Conservation (phyloP, 2,329 filamentous ascomycete genomes). For the Exophiala sp. region DNA sequence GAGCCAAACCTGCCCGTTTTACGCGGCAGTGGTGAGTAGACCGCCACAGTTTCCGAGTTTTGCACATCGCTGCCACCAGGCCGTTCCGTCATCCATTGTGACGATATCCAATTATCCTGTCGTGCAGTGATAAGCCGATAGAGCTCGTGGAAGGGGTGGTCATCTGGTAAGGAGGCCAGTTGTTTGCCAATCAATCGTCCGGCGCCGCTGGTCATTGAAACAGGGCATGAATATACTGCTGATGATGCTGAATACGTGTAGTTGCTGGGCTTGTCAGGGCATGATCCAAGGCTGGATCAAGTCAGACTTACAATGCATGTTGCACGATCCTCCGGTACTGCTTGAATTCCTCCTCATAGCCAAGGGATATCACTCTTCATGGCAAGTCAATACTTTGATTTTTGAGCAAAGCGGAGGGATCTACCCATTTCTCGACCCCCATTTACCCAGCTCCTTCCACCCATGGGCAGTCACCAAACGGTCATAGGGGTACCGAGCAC, state of each 20-base stretch:
- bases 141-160: constrained; percentile 26
- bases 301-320: constrained; percentile 29
- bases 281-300: background rate
- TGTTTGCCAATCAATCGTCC: constrained; percentile 26
- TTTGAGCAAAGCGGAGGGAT: background rate
- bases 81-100: constrained; percentile 39
- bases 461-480: constrained; percentile 28
- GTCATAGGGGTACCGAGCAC: constrained; percentile 26
- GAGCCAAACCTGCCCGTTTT: constrained; percentile 32
- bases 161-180: constrained; percentile 15
- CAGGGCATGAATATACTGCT: constrained; percentile 29
- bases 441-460: constrained; percentile 35
- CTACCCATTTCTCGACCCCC: constrained; percentile 34
- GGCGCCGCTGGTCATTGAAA: constrained; percentile 32
- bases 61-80: constrained; percentile 36
- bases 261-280: constrained; percentile 23
- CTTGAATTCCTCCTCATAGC: constrained; percentile 30
- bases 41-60: constrained; percentile 34
- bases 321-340: constrained; percentile 29
- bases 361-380: constrained; percentile 28
- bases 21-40: constrained; percentile 9
- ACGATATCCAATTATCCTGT: constrained; percentile 58
- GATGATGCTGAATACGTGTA: constrained; percentile 31
- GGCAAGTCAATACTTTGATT: background rate
- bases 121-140: constrained; percentile 17